Evolutionary conservation across 2,329 filamentous ascomycete genomes (phyloP).

Genomic region (Diaporthe capsici): DNA sequence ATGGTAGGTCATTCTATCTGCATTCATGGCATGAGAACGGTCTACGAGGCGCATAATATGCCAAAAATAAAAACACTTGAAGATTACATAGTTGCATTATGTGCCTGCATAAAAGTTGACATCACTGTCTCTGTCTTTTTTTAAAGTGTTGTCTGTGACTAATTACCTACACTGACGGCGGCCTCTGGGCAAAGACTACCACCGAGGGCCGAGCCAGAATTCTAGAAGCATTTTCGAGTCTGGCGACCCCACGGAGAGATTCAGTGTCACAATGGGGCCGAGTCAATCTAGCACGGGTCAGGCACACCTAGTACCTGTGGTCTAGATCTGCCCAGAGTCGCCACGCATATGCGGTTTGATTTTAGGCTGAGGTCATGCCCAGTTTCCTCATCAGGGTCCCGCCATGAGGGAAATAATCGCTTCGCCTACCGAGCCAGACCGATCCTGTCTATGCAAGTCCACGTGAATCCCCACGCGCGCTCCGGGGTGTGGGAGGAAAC

Average conservation of each 20-base stretch:
- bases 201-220: neutral
- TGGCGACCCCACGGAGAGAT: neutral
- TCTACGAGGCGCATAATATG: neutral
- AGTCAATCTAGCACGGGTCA: neutral
- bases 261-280: neutral
- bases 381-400: neutral
- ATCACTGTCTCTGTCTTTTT: neutral
- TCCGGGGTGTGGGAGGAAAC: neutral
- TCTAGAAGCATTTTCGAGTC: neutral
- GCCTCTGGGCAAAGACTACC: too few species aligned
- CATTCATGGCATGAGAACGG: neutral
- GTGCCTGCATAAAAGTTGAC: neutral
- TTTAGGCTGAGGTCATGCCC: neutral
- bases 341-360: neutral
- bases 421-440: neutral
- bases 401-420: neutral
- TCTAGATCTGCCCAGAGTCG: neutral
- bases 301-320: too few species aligned
- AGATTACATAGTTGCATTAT: too few species aligned
- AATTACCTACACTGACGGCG: neutral
- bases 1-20: neutral
- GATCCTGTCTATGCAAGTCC: neutral
- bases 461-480: neutral
- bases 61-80: neutral
- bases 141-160: neutral